Conservation (phyloP, 1,284 basidiomycete species). For the Chalciporus sp. region DNA sequence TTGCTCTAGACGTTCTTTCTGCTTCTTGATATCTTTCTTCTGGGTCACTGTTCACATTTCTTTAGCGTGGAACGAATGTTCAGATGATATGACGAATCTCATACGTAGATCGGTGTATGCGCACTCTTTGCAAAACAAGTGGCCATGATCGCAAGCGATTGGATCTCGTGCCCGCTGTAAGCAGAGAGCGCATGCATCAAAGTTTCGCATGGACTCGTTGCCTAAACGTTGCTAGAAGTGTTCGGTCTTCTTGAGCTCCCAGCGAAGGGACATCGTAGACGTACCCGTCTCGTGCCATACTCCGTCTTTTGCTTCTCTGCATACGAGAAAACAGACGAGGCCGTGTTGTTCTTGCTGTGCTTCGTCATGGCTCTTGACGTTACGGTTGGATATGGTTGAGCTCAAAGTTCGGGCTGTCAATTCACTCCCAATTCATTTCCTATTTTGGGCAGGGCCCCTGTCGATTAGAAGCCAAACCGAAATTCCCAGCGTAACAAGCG, state of each 20-base stretch:
- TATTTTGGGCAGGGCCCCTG: background rate
- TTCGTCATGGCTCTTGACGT: conserved; percentile 62
- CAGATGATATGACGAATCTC: conserved; percentile 27
- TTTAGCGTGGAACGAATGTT: conserved; percentile 2
- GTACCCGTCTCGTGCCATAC: conserved; percentile 77
- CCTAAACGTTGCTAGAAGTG: conserved; percentile 75
- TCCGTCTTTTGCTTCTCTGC: conserved; percentile 83
- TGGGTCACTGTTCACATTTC: conserved; percentile 64
- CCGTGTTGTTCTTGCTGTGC: conserved; percentile 88
- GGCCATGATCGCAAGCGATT: conserved; percentile 80
- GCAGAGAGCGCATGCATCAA: conserved; percentile 87
- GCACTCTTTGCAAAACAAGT: conserved; percentile 91
- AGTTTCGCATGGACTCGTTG: conserved; percentile 86
- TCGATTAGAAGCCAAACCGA: background rate
- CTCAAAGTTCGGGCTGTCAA: background rate
- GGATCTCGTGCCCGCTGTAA: conserved; percentile 79
- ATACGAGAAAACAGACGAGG: conserved; percentile 84
- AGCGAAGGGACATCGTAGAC: conserved; percentile 21
- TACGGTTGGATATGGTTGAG: background rate
- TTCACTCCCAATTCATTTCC: background rate
- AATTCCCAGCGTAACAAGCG: no score
- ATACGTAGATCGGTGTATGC: conserved; percentile 74
- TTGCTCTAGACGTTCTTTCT: conserved; percentile 74
- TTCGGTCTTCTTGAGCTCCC: conserved; percentile 7
- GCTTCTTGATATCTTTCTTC: conserved; percentile 86